A percentile compares a stretch with the other conserved stretches of the same genome.
phyloP scores from a whole-genome alignment of 495 filamentous ascomycete species.

The Lentithecium fluviatile region DNA sequence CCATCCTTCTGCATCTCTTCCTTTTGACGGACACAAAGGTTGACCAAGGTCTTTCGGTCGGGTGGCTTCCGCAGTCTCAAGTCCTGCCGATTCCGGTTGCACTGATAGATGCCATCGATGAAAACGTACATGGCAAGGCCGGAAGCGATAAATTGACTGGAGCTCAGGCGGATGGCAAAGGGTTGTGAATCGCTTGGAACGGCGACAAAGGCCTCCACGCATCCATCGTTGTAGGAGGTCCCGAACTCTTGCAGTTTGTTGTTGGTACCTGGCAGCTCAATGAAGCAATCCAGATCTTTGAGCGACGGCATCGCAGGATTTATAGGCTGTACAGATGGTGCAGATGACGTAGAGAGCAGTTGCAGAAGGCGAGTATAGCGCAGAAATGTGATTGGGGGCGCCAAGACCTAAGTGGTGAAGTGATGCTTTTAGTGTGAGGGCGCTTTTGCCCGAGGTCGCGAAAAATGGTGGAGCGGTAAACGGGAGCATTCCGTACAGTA shows the following conservation, averaged over 20 bases:
- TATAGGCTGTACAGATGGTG: neutral
- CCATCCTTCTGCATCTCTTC: conserved; percentile 45
- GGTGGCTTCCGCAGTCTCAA: conserved; percentile 38
- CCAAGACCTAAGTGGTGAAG: neutral
- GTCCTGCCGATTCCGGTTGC: conserved; percentile 49
- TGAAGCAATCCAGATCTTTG: conserved; percentile 47
- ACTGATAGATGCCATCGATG: conserved; percentile 53
- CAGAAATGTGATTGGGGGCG: neutral
- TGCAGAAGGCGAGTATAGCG: neutral
- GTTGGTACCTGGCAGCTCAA: conserved; percentile 43
- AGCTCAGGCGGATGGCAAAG: conserved; percentile 48
- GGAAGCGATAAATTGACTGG: conserved; percentile 47
- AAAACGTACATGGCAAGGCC: conserved; percentile 52
- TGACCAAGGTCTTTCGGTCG: conserved; percentile 35
- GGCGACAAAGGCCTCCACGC: conserved; percentile 49
- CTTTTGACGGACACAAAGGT: conserved; percentile 49
- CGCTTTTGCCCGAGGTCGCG: too few relatives aligned
- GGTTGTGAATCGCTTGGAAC: conserved; percentile 40
- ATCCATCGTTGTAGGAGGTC: conserved; percentile 47
- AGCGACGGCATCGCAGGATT: conserved; percentile 47
- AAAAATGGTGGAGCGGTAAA: too few relatives aligned
- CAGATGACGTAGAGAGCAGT: neutral
- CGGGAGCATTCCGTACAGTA: too few relatives aligned
- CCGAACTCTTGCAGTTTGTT: conserved; percentile 46
- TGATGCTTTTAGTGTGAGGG: too few relatives aligned